phyloP scores from a whole-genome alignment of 192 early-diverging fungal species.

The Borealophlyctis nickersoniae region DNA sequence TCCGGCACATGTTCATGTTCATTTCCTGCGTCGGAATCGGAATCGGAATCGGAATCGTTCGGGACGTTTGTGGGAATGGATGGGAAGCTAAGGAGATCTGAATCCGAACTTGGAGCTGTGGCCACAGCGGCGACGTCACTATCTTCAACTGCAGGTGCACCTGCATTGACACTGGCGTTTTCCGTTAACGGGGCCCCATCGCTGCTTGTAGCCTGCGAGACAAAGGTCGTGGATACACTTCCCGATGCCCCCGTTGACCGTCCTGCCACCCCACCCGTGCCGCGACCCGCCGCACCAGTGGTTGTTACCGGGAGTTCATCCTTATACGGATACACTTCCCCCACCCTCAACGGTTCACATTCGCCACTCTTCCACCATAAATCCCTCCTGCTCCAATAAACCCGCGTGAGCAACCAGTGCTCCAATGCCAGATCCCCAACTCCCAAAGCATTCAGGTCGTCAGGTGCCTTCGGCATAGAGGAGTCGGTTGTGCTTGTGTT shows the following conservation, averaged over 20 bases:
- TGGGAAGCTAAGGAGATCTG: no score
- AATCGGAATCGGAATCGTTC: no score
- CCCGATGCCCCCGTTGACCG: background rate
- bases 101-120: no score
- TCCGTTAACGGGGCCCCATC: background rate
- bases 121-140: no score
- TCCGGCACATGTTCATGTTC: no score
- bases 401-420: conserved; percentile 26
- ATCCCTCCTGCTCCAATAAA: conserved; percentile 17
- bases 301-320: background rate
- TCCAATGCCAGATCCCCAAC: conserved; percentile 2
- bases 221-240: background rate
- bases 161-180: no score
- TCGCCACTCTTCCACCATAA: conserved; percentile 15
- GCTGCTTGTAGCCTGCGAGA: background rate
- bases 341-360: background rate
- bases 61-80: no score
- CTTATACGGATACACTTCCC: background rate
- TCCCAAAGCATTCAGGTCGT: conserved; percentile 13
- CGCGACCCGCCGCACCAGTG: background rate
- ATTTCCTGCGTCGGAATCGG: no score
- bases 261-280: background rate
- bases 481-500: background rate
- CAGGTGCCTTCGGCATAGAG: background rate
- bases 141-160: no score